Evolutionary conservation across 1,284 basidiomycete species (phyloP), one percentile per base, ranked within the genome.

Genomic region (Ceratobasidium papillatum): DNA sequence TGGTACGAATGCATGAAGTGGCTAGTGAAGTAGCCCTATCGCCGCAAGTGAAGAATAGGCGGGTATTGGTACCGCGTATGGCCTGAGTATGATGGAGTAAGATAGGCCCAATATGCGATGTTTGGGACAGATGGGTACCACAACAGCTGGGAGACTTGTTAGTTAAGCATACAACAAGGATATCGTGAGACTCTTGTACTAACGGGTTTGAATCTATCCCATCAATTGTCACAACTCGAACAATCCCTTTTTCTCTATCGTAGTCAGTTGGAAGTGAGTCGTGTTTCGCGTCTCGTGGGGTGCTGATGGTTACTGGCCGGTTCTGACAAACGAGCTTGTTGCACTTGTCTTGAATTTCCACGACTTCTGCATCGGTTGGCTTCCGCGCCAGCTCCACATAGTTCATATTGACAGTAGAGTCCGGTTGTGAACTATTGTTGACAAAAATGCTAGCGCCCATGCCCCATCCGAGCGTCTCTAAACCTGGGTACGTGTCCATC

Each of bases 401-500:
- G 49, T 63, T 62, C 52, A 69, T 52, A 27, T 54, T 63, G 12
- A 45, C 47, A 3, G 32, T 27, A 0, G 30, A 17, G 11, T 45
- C 52, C 14, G 19, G 19, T 12, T 59, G 32, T 47, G 43, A 17
- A 45, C 14, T 34, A 19, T 52, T 41, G 17, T 43, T 54, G 1
- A 32, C 47, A 19, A 68, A 59, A 30, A 56, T 51, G 27, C 63
- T 75, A 3, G 64, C 59, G 11, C 71, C 71, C 71, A 73, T 73
- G n/a, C 51, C 38, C 75, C 75, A 75, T 19, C 68, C 75, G 9
- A 75, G 49, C 1, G 75, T 75, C 30, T 75, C 75, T 12, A 73
- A 34, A 2, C 68, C 68, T 4, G 64, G 59, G 22, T 72, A 75
- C 3, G 58, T 63, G 34, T 75, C 75, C 68, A 75, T 72, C 14